Evolutionary conservation across 1,284 basidiomycete species (phyloP), one percentile per base, ranked within the genome.

Genomic region (Pseudozyma tsukubaensis): DNA sequence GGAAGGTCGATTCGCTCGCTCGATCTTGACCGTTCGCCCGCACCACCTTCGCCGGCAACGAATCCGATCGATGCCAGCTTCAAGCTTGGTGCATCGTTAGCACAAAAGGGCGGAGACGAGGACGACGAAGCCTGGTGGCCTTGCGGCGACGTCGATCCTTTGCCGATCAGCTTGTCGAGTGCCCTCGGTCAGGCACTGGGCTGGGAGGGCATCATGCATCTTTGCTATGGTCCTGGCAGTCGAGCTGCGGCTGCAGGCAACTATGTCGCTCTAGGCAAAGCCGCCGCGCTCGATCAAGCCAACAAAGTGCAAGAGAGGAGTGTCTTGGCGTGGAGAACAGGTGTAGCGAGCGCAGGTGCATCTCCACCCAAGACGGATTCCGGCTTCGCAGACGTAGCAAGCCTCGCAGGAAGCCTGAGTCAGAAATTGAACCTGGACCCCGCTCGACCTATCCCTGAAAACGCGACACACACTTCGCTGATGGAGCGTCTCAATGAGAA

Each of bases 131-230:
- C 72, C 4, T 79, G 77, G 77, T 80, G 78, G 80, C 75, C 67
- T 1, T 74, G 66, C 36, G 80, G 76, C 32, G 72, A 63, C 14
- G 67, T 71, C 9, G 82, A 83, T 40, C 79, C 82, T 16, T 57
- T 82, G 14, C 72, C 79, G 0, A 49, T 80, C 47, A 75, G 72
- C 13, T 18, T 83, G n/a, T 42, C 73, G 10, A 73, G 61, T 18
- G 81, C 82, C 0, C 52, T 83, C 7, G 78, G 74, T 2, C 48
- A 72, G 29, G 76, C 79, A 3, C 58, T 83, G n/a, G 82, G 82
- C 10, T 83, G 82, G 82, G 77, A 81, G 36, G 81, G 81, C 14
- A 75, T 83, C 60, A 74, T 83, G 76, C 71, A 79, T 18, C 69
- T 83, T 18, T 83, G 82, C 63, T 83, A 83, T 42, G 82, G 82